These are phyloP conservation scores for Solanum pinnatisectum DNA, from an alignment of 257 asterid species.

Conservation along the genomic window DNA sequence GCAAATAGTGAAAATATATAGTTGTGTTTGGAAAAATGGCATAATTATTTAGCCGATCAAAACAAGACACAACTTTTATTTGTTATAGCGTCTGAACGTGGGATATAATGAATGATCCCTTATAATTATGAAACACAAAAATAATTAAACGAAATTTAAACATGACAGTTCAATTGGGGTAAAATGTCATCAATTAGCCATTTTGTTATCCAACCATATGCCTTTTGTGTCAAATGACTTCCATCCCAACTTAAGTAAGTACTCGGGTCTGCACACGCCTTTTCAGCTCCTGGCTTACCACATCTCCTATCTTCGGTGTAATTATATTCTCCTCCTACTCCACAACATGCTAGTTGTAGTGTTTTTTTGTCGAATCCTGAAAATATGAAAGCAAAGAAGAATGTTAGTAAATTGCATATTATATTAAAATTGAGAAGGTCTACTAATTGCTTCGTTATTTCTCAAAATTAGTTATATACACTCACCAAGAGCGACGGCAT, in stretches of 20 bases:
- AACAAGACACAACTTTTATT: too few relatives aligned
- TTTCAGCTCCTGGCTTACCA: background rate
- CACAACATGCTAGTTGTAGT: constrained; percentile 13
- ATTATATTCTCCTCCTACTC: constrained; percentile 17
- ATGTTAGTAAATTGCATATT: too few relatives aligned
- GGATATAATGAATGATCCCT: background rate
- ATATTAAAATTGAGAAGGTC: too few relatives aligned
- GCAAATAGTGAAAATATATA: too few relatives aligned
- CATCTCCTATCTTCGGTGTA: background rate
- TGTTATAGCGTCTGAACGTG: too few relatives aligned
- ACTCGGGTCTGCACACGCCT: background rate
- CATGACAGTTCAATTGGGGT: background rate
- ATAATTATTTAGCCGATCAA: too few relatives aligned
- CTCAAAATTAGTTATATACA: too few relatives aligned
- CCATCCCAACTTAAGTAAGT: constrained; percentile 21
- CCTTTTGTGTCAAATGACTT: constrained; percentile 14
- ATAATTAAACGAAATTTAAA: background rate
- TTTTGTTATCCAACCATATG: background rate
- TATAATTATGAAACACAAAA: background rate
- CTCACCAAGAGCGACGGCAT: background rate
- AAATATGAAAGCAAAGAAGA: background rate
- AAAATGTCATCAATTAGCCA: background rate
- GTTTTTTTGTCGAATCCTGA: constrained; percentile 7
- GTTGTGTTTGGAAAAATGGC: too few relatives aligned
- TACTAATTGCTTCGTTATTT: too few relatives aligned